Evolutionary conservation across 2,329 filamentous ascomycete genomes (phyloP).

Genomic region (Talaromyces amestolkiae): DNA sequence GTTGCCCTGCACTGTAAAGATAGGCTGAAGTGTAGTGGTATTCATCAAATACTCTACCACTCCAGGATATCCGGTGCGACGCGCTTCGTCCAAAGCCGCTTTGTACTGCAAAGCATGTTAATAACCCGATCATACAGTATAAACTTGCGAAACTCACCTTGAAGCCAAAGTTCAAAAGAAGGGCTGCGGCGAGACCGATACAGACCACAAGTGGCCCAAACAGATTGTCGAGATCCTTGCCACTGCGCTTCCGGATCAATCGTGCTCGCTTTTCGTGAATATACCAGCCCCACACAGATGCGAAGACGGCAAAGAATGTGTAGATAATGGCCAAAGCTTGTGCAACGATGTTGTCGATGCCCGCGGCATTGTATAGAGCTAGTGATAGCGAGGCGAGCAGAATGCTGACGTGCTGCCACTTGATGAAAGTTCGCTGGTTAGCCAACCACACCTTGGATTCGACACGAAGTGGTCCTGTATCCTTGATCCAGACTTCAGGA

Average conservation of each 20-base stretch:
- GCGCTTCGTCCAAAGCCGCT: constrained; percentile 2
- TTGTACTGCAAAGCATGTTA: constrained; percentile 1
- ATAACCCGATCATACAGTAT: not conserved
- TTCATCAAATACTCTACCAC: not conserved
- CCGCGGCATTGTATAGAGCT: constrained; percentile 84
- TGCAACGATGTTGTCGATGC: constrained; percentile 69
- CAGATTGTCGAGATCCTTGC: constrained; percentile 89
- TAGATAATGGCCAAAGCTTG: constrained; percentile 79
- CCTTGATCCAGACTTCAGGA: constrained; percentile 88
- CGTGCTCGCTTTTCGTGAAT: constrained; percentile 72
- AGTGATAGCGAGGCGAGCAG: constrained; percentile 81
- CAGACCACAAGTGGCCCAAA: constrained; percentile 82
- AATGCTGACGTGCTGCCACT: constrained; percentile 95
- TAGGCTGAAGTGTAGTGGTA: not conserved
- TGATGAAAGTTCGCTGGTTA: constrained; percentile 96
- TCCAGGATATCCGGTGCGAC: not conserved
- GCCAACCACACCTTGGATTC: constrained; percentile 99
- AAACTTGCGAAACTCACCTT: constrained; percentile 48
- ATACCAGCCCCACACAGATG: constrained; percentile 81
- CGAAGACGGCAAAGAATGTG: constrained; percentile 75
- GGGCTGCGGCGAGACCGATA: constrained; percentile 69
- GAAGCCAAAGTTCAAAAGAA: constrained; percentile 85
- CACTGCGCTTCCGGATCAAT: constrained; percentile 82
- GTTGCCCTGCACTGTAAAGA: not conserved
- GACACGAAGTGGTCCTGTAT: constrained; percentile 83